Evolutionary conservation across 306 rosid species (phyloP).

Genomic region (Pterocarpus macrocarpus): DNA sequence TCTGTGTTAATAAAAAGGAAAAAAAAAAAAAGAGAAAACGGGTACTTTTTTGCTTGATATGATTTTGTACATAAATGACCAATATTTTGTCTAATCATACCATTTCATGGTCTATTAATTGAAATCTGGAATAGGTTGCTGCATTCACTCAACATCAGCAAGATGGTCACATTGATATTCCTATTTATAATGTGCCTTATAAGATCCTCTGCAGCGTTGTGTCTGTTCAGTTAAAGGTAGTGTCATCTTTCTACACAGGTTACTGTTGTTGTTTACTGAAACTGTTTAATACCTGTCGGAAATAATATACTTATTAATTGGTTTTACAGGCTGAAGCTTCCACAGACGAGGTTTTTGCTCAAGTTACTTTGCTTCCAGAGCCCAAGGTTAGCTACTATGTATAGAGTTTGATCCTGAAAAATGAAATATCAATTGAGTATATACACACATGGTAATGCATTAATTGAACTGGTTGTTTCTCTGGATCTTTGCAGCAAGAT

Average conservation of each 20-base stretch:
- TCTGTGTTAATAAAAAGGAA: neutral
- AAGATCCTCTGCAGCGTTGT: conserved; percentile 74
- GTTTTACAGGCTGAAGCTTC: conserved; percentile 64
- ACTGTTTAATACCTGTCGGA: neutral
- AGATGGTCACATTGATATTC: conserved; percentile 58
- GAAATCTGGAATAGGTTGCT: conserved; percentile 60
- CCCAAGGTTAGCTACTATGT: conserved; percentile 45
- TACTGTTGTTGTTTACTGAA: neutral
- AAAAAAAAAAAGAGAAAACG: neutral
- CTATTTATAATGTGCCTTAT: conserved; percentile 59
- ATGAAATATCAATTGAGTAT: conserved; percentile 4
- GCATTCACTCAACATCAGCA: conserved; percentile 47
- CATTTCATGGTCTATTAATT: conserved; percentile 29
- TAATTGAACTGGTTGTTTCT: conserved; percentile 11
- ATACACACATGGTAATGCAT: conserved; percentile 16
- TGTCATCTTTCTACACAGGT: neutral
- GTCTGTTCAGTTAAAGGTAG: conserved; percentile 65
- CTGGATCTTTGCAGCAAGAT: conserved; percentile 53
- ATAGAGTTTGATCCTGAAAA: conserved; percentile 19
- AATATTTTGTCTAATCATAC: neutral
- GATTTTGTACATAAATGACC: conserved; percentile 10
- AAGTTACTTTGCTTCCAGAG: conserved; percentile 65
- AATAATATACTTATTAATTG: conserved; percentile 19
- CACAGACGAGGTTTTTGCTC: conserved; percentile 72
- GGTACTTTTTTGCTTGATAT: conserved; percentile 41